Evolutionary conservation across 2,329 filamentous ascomycete genomes (phyloP).

Genomic region (Pezicula carpinea): DNA sequence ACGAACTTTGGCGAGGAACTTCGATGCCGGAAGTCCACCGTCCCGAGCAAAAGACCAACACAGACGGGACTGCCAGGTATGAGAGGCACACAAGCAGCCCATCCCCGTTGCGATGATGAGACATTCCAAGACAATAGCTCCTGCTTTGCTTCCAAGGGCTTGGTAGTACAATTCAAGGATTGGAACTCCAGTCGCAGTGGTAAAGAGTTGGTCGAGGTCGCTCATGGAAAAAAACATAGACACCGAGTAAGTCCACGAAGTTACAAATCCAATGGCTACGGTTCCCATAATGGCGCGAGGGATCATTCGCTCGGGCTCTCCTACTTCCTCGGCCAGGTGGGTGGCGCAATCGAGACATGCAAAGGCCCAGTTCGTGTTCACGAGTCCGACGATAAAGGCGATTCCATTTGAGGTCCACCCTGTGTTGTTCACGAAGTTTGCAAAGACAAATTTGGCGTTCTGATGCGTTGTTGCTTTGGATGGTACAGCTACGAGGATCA

Average conservation of each 20-base stretch:
- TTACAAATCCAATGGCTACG: conserved; percentile 44
- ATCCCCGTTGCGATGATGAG: conserved; percentile 39
- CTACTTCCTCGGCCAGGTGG: conserved; percentile 48
- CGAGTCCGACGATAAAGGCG: conserved; percentile 45
- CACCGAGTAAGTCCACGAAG: conserved; percentile 44
- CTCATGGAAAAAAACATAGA: conserved; percentile 48
- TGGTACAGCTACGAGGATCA: conserved; percentile 42
- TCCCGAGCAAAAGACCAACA: conserved; percentile 42
- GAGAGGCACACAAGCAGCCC: conserved; percentile 22
- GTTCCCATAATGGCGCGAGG: conserved; percentile 38
- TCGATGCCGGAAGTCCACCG: conserved; percentile 34
- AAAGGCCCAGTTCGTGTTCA: conserved; percentile 43
- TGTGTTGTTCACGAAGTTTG: conserved; percentile 47
- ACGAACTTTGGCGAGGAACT: conserved; percentile 9
- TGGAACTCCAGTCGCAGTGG: conserved; percentile 37
- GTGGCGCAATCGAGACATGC: conserved; percentile 43
- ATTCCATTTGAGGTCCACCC: conserved; percentile 44
- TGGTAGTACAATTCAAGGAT: conserved; percentile 42
- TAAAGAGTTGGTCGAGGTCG: conserved; percentile 38
- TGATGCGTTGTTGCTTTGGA: conserved; percentile 42
- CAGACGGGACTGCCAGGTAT: conserved; percentile 28
- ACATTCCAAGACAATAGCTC: conserved; percentile 34
- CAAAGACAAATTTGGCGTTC: conserved; percentile 44
- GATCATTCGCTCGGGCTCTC: conserved; percentile 36
- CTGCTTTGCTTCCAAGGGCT: conserved; percentile 35